Base-by-base conservation (phyloP, 306 rosid genomes). In the Pachyrhizus erosus region DNA sequence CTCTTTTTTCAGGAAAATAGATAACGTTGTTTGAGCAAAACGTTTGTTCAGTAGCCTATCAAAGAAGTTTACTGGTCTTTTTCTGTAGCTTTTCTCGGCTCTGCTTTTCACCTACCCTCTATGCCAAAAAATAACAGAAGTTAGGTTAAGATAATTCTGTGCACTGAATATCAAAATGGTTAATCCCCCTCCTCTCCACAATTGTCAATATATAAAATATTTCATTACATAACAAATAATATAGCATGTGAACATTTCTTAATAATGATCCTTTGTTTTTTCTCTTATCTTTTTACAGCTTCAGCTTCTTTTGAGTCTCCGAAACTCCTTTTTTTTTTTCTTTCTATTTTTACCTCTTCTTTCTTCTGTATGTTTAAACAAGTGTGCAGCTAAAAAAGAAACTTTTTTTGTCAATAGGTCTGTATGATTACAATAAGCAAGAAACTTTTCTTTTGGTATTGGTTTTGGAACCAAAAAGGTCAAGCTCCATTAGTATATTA, bases 381-480 rank as follows among this genome's bases (percentile, higher is more conserved):
- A 82, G 71, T 84, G 86, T 87, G 86, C 82, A 85, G 46, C 17
- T 7, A 73, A 78, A 82, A 92, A 88, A 51, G 79, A 87, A 79
- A 76, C 90, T 76, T 85, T 87, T 46, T 61, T 37, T 67, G 52
- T 55, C 76, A 86, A 83, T 49, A 69, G 86, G 84, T 84, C 81
- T 86, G 55, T 75, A 45, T 82, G 86, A 87, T 54, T 91, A 95
- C 92, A 83, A 89, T 80, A 87, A 78, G 89, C 64, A 83, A 85
- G 75, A 84, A 54, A 87, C 74, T 87, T 93, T 87, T 83, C 86
- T 83, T 90, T 76, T 84, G 80, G 82, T 64, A 85, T 88, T 55
- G 89, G 86, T 75, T 72, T 86, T 82, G 87, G 86, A 80, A 71
- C 79, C 78, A 71, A 74, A 90, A 89, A 91, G 90, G 91, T 89